Conservation (phyloP, 352 stramenopile species). For the Phytophthora brassicae region DNA sequence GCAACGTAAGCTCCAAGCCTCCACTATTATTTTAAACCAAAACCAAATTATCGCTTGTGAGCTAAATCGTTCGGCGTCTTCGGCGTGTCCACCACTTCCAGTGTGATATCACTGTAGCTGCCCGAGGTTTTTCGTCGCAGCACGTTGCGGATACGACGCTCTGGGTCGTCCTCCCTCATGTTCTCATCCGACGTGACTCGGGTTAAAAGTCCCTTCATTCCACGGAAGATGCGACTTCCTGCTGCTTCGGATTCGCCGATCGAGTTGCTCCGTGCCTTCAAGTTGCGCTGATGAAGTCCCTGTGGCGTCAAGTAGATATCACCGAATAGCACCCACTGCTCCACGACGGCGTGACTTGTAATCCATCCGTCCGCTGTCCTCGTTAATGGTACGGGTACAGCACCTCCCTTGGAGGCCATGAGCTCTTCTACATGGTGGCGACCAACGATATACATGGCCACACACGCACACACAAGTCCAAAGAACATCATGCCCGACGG, state of each 20-base stretch:
- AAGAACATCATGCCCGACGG: constrained; percentile 78
- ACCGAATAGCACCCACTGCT: constrained; percentile 85
- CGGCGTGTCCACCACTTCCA: constrained; percentile 72
- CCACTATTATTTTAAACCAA: constrained; percentile 34
- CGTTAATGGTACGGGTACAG: constrained; percentile 76
- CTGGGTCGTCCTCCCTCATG: constrained; percentile 61
- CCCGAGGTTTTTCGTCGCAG: constrained; percentile 67
- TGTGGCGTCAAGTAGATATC: constrained; percentile 70
- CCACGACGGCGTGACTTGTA: constrained; percentile 73
- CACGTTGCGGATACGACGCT: constrained; percentile 71
- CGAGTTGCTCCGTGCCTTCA: constrained; percentile 56
- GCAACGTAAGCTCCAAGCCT: constrained; percentile 12
- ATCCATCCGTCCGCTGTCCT: constrained; percentile 80
- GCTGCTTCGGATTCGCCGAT: constrained; percentile 44
- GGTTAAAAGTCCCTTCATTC: constrained; percentile 50
- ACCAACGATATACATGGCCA: constrained; percentile 81
- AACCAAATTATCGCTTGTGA: constrained; percentile 26
- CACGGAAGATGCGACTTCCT: constrained; percentile 39
- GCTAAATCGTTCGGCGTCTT: constrained; percentile 36
- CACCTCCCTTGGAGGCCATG: constrained; percentile 77
- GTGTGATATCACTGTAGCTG: constrained; percentile 79
- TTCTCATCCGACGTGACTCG: constrained; percentile 39
- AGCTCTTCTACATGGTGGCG: constrained; percentile 79
- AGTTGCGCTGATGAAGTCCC: constrained; percentile 61
- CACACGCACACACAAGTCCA: constrained; percentile 68